These are phyloP conservation scores for Curvularia verruculosa DNA, from an alignment of 2,329 filamentous ascomycete species.

Conservation along the genomic window DNA sequence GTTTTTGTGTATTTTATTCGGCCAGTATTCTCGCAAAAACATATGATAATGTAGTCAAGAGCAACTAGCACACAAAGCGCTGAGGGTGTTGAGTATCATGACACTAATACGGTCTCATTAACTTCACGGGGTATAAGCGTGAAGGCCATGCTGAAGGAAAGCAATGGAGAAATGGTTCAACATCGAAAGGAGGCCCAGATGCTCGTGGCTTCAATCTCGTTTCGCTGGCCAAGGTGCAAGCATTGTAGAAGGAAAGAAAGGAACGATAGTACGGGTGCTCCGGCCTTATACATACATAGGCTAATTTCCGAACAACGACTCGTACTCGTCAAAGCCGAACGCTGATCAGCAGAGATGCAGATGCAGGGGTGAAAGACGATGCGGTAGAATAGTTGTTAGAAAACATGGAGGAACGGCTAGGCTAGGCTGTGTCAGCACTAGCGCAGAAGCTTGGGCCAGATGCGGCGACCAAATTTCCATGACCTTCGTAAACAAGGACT, in stretches of 20 bases:
- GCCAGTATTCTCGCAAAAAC: neutral
- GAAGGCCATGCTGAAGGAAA: neutral
- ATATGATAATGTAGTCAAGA: neutral
- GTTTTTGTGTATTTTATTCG: neutral
- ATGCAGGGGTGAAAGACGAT: conserved; percentile 16
- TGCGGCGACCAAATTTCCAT: conserved; percentile 31
- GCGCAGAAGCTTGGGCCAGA: conserved; percentile 16
- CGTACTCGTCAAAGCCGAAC: conserved; percentile 1
- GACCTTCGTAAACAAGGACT: conserved; percentile 35
- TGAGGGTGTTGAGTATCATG: neutral
- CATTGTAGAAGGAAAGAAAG: neutral
- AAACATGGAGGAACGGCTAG: conserved; percentile 20
- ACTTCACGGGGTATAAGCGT: neutral
- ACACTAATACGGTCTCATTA: neutral
- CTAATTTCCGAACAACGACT: neutral
- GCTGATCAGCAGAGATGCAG: conserved; percentile 19
- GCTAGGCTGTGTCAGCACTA: conserved; percentile 18
- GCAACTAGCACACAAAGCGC: too few relatives aligned
- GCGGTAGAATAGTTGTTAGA: conserved; percentile 5
- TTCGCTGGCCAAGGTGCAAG: neutral
- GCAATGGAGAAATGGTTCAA: neutral
- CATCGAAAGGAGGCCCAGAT: neutral
- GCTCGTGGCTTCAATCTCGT: neutral
- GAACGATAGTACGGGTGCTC: neutral
- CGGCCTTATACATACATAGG: neutral